These are phyloP conservation scores for Pharnaceum exiguum DNA, from an alignment of 148 eudicot species.

Conservation along the genomic window DNA sequence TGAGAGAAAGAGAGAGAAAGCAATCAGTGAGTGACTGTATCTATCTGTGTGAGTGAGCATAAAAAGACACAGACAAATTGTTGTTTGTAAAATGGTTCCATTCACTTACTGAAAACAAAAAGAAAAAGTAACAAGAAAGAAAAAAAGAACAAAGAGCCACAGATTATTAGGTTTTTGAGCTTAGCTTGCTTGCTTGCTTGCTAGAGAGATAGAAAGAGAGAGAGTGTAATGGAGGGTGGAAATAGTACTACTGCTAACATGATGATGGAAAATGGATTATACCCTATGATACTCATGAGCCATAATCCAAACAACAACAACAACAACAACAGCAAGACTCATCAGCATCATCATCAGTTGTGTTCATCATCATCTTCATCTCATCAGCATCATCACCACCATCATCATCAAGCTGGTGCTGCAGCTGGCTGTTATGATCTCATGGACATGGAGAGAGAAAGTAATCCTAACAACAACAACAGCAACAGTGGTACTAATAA, in stretches of 20 bases:
- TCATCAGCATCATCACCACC: slow-evolving; percentile 4
- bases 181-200: no score
- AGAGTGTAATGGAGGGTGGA: slow-evolving; percentile 24
- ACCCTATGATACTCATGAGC: slow-evolving; percentile 49
- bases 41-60: no score
- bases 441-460: slow-evolving; percentile 17
- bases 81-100: background rate
- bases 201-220: slow-evolving; percentile 11
- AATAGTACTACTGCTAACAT: slow-evolving; percentile 27
- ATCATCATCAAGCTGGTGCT: slow-evolving; percentile 1
- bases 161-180: no score
- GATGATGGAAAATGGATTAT: slow-evolving; percentile 52
- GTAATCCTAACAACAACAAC: slow-evolving; percentile 22
- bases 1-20: background rate
- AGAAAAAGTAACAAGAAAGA: background rate
- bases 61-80: slow-evolving; percentile 5
- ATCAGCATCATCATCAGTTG: background rate
- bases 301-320: slow-evolving; percentile 19
- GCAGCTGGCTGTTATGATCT: slow-evolving; percentile 20
- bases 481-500: background rate
- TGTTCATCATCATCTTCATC: slow-evolving; percentile 17
- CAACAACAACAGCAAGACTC: slow-evolving; percentile 1
- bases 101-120: background rate
- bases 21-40: no score
- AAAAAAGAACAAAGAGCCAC: background rate